phyloP scores from a whole-genome alignment of 768 basidiomycete genomes.

The Phaffia tasmanica region DNA sequence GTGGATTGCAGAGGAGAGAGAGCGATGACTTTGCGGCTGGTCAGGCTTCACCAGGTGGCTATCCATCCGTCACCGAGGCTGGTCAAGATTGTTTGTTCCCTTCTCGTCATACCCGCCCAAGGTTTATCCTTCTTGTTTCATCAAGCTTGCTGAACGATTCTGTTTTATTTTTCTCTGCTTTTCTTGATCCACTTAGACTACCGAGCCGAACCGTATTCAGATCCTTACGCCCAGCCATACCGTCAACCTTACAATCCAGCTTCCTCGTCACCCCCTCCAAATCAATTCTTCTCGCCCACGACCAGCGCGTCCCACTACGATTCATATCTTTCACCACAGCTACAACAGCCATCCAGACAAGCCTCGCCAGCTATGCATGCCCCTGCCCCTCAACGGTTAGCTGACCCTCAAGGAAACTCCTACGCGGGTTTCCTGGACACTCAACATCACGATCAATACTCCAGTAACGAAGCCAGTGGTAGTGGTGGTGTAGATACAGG shows the following conservation, averaged over 20 bases:
- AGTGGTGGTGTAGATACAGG: too few relatives aligned
- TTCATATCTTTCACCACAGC: neutral
- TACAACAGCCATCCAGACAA: too few relatives aligned
- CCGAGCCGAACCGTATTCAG: neutral
- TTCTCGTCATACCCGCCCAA: neutral
- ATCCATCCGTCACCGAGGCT: slow-evolving; percentile 8
- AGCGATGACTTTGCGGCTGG: slow-evolving; percentile 22
- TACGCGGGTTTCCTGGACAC: too few relatives aligned
- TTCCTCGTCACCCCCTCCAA: neutral
- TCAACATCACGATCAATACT: too few relatives aligned
- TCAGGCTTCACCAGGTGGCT: slow-evolving; percentile 20
- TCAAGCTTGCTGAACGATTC: neutral
- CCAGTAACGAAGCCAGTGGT: too few relatives aligned
- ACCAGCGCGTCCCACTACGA: neutral
- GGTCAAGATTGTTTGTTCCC: slow-evolving; percentile 11
- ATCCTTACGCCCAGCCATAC: slow-evolving; percentile 1
- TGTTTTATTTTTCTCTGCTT: too few relatives aligned
- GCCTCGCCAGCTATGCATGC: too few relatives aligned
- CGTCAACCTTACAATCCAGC: neutral
- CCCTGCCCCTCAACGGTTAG: neutral
- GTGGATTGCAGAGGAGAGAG: neutral
- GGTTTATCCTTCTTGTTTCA: neutral
- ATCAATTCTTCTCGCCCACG: neutral
- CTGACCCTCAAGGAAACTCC: neutral
- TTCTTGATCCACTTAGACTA: slow-evolving; percentile 12